These are phyloP conservation scores for Saksenaea vasiformis DNA, from an alignment of 371 early-diverging fungal species.

Conservation along the genomic window DNA sequence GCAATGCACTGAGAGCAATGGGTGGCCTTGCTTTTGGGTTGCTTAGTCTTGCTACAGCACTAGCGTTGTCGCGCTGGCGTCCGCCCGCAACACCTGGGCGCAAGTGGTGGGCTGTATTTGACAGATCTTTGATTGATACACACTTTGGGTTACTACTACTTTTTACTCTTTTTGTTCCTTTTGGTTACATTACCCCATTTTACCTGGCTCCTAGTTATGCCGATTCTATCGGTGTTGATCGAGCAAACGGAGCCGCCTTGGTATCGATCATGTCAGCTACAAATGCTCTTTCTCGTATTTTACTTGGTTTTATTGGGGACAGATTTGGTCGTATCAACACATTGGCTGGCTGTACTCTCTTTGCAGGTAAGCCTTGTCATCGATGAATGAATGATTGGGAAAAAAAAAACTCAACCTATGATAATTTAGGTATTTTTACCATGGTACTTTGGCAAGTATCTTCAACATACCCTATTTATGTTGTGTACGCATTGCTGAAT, in stretches of 20 bases:
- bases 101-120: constrained; percentile 17
- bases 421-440: constrained; percentile 38
- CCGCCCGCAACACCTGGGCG: constrained; percentile 16
- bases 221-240: constrained; percentile 26
- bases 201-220: constrained; percentile 47
- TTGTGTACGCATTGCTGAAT: constrained; percentile 50
- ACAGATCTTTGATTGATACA: constrained; percentile 16
- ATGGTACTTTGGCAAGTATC: constrained; percentile 69
- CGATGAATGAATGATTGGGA: too few species aligned
- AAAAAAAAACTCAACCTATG: neutral
- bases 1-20: constrained; percentile 54
- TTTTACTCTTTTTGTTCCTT: constrained; percentile 31
- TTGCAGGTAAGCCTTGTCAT: constrained; percentile 37
- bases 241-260: constrained; percentile 35
- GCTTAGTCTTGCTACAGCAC: constrained; percentile 35
- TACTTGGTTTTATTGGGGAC: constrained; percentile 42
- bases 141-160: constrained; percentile 19
- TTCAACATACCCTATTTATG: constrained; percentile 40
- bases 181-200: constrained; percentile 36
- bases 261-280: constrained; percentile 46
- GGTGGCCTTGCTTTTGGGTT: constrained; percentile 40
- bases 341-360: constrained; percentile 48
- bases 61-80: constrained; percentile 35
- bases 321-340: constrained; percentile 50
- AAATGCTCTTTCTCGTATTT: constrained; percentile 46